Base-by-base conservation (phyloP, 345 rosid genomes). In the Hirschfeldia incana region DNA sequence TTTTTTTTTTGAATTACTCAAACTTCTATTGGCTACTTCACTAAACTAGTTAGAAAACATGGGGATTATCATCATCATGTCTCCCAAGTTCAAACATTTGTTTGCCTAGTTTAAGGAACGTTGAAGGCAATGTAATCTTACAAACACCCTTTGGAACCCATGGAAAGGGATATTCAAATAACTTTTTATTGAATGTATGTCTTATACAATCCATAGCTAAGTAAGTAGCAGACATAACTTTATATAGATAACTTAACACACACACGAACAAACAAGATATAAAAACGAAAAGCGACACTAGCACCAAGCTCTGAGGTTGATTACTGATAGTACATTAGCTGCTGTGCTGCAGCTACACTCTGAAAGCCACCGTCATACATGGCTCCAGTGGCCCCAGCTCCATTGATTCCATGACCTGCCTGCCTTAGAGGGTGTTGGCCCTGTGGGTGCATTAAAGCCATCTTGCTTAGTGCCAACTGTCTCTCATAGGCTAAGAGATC, bases 351-450 rank as follows among this genome's bases (percentile, higher is more conserved):
- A 1, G 94, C 93, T 72, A 90, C 85, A 33, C 84, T 95, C 86
- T 89, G 98, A 82, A 90, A 91, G 62, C 99, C 98, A 10, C 93
- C 90, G 46, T 93, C 99, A 13, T 93, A 90, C 73, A 89, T 91
- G 33, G 99, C 97, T 71, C 90, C 97, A 86, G 93, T 95, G 15
- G 89, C 90, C 65, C 97, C 97, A 42, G 93, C 91, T 33, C 85
- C 86, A 42, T 42, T 11, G 49, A 37, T 37, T 37, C 44, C 44
- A 37, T 37, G 44, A 8, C 11, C 49, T 9, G 49, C 49, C 13
- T 42, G 49, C 49, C 13, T 93, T 6, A 94, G 89, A 69, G 91
- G 87, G 81, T 86, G 97, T 81, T 94, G 97, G 1, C 88, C 92
- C 75, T 92, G 97, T 1, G 94, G 92, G 17, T 87, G 97, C 97